Percentiles rank a stretch among this genome's conserved stretches.
Evolutionary conservation across 2,329 filamentous ascomycete genomes (phyloP).

Genomic region (Diaporthe velutina): DNA sequence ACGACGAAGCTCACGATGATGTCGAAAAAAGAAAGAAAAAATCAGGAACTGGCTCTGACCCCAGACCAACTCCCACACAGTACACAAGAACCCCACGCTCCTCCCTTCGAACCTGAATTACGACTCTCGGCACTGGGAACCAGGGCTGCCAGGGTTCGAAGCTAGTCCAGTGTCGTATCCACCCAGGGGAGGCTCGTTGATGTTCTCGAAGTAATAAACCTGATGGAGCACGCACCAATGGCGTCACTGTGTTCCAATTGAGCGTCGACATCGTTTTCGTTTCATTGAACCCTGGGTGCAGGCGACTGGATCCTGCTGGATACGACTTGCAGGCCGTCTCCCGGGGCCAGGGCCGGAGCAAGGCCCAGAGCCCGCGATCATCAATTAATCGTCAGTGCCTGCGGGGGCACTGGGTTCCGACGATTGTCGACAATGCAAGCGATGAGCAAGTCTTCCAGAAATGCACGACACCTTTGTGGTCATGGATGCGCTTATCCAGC

Average conservation of each 20-base stretch:
- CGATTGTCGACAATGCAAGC: background rate
- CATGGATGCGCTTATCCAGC: background rate
- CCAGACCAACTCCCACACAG: background rate
- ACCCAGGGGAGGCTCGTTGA: slow-evolving; percentile 13
- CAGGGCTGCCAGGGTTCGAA: slow-evolving; percentile 10
- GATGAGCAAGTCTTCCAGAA: background rate
- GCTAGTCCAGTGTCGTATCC: slow-evolving; percentile 16
- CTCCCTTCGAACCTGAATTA: background rate
- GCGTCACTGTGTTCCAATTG: slow-evolving; percentile 29
- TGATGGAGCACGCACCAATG: slow-evolving; percentile 14
- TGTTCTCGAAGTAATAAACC: slow-evolving; percentile 37
- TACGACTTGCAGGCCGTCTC: slow-evolving; percentile 14
- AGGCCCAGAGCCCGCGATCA: background rate
- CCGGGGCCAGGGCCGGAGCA: background rate
- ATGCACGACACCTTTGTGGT: background rate
- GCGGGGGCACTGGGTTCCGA: slow-evolving; percentile 2
- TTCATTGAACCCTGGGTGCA: slow-evolving; percentile 20
- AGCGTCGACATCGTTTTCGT: slow-evolving; percentile 2
- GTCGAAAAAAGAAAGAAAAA: background rate
- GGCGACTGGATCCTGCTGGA: slow-evolving; percentile 20
- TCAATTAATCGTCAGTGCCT: background rate
- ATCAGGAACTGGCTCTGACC: background rate
- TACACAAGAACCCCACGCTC: background rate
- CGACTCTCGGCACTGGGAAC: slow-evolving; percentile 12
- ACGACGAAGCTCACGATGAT: slow-evolving; percentile 31